Percentiles rank a stretch among this genome's conserved stretches.
Conservation (phyloP, 805 yeast species). For the Sugiyamaella smithiae region DNA sequence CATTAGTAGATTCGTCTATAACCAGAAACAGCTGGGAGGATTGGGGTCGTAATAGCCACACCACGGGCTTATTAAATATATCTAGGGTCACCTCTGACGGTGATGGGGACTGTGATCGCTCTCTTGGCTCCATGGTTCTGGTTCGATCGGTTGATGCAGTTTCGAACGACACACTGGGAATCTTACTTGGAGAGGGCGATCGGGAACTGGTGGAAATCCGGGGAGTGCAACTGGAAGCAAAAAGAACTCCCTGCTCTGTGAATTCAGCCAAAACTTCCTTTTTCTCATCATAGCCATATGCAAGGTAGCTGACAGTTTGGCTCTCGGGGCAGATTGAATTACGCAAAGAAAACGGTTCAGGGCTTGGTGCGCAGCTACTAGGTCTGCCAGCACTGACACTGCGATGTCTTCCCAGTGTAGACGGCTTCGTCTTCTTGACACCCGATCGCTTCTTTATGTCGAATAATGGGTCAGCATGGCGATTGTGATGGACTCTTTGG, state of each 20-base stretch:
- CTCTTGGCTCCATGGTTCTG: not conserved
- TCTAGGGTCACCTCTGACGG: not conserved
- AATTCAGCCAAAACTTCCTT: not conserved
- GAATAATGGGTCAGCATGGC: slow-evolving; percentile 21
- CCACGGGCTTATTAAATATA: slow-evolving; percentile 21
- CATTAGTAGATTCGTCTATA: slow-evolving; percentile 22
- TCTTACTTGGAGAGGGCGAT: not conserved
- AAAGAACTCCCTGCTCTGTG: slow-evolving; percentile 1
- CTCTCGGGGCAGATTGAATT: not conserved
- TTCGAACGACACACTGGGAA: not conserved
- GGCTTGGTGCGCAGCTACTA: not conserved
- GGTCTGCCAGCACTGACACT: not conserved
- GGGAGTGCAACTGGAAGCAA: slow-evolving; percentile 1
- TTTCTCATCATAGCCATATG: slow-evolving; percentile 9
- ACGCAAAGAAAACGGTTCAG: not conserved
- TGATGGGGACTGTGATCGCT: not conserved
- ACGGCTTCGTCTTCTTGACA: not conserved
- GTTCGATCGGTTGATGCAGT: not conserved
- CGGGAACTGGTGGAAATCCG: not conserved
- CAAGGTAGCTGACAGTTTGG: not conserved
- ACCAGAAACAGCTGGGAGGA: slow-evolving; percentile 11
- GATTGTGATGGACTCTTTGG: slow-evolving; percentile 15
- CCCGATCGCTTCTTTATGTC: slow-evolving; percentile 14
- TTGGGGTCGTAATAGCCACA: slow-evolving; percentile 21
- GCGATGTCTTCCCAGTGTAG: not conserved